Conservation (phyloP, 2,329 filamentous ascomycete species). For the Aspergillus sergii region DNA sequence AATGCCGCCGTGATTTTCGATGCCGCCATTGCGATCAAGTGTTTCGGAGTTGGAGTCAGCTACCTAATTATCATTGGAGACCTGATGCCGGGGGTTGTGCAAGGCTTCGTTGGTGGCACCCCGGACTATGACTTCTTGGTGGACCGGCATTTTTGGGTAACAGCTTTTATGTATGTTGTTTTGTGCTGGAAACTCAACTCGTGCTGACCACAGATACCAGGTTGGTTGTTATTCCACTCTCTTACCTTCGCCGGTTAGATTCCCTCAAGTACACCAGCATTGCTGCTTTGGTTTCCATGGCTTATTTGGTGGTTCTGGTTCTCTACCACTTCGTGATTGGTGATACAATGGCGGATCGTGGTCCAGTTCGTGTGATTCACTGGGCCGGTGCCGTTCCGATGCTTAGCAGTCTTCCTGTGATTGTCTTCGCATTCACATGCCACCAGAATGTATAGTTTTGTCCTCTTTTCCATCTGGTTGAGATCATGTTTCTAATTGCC, state of each 20-base stretch:
- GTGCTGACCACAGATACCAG: constrained; percentile 41
- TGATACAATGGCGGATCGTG: constrained; percentile 73
- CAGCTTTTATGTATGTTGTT: constrained; percentile 78
- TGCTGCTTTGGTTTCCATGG: constrained; percentile 87
- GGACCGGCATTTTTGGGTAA: constrained; percentile 96
- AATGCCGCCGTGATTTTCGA: constrained; percentile 96
- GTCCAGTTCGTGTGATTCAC: constrained; percentile 72
- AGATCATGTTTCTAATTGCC: constrained; percentile 4
- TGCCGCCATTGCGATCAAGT: constrained; percentile 93
- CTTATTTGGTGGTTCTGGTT: constrained; percentile 89
- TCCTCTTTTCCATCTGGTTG: neutral
- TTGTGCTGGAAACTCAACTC: constrained; percentile 11
- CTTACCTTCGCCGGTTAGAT: constrained; percentile 86
- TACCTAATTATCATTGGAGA: constrained; percentile 99
- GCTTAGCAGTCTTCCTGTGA: constrained; percentile 85
- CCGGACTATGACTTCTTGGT: constrained; percentile 72
- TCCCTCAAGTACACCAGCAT: constrained; percentile 97
- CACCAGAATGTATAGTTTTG: constrained; percentile 81
- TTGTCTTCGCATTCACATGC: constrained; percentile 99
- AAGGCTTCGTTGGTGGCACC: constrained; percentile 71
- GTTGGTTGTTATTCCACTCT: constrained; percentile 90
- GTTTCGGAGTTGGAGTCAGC: constrained; percentile 94
- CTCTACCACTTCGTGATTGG: constrained; percentile 84
- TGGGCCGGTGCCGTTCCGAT: constrained; percentile 80
- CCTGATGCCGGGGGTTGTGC: constrained; percentile 91